Percentiles rank a stretch among this genome's conserved stretches.
phyloP scores from a whole-genome alignment of 192 early-diverging fungal species.

The Geranomyces variabilis region DNA sequence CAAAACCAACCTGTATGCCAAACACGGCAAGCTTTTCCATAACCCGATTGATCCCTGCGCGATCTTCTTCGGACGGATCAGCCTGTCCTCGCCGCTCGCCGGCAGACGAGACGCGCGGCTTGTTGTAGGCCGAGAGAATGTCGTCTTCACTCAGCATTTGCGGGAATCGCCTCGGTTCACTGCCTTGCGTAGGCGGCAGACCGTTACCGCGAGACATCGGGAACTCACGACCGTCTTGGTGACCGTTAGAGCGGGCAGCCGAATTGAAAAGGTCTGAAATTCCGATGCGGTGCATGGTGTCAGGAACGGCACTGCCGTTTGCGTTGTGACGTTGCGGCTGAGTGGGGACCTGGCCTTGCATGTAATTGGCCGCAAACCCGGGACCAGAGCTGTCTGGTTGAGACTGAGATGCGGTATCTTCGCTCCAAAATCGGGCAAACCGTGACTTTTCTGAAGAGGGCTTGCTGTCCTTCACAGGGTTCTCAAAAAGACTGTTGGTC shows the following conservation, averaged over 20 bases:
- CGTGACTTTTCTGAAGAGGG: conserved; percentile 18
- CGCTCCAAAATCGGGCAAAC: conserved; percentile 30
- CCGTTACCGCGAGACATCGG: not conserved
- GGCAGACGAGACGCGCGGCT: not conserved
- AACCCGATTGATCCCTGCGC: conserved; percentile 26
- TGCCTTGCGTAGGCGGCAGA: not conserved
- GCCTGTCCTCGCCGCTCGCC: not conserved
- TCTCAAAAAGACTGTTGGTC: conserved; percentile 16
- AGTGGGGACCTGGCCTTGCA: too few species aligned
- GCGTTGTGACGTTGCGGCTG: too few species aligned
- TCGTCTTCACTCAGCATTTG: conserved; percentile 26
- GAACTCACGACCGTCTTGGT: not conserved
- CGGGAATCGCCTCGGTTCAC: not conserved
- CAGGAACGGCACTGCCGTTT: not conserved
- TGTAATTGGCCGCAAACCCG: too few species aligned
- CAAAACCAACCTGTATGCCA: conserved; percentile 15
- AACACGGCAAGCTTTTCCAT: conserved; percentile 36
- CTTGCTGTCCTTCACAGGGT: not conserved
- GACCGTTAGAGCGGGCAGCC: not conserved
- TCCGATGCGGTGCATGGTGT: conserved; percentile 23
- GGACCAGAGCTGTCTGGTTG: not conserved
- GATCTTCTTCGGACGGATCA: conserved; percentile 28
- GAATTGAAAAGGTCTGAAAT: conserved; percentile 26
- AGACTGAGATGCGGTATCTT: not conserved
- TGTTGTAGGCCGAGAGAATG: conserved; percentile 12